These are phyloP conservation scores for Dothideomycetes sp. DNA, from an alignment of 2,329 filamentous ascomycete genomes.

Conservation along the genomic window DNA sequence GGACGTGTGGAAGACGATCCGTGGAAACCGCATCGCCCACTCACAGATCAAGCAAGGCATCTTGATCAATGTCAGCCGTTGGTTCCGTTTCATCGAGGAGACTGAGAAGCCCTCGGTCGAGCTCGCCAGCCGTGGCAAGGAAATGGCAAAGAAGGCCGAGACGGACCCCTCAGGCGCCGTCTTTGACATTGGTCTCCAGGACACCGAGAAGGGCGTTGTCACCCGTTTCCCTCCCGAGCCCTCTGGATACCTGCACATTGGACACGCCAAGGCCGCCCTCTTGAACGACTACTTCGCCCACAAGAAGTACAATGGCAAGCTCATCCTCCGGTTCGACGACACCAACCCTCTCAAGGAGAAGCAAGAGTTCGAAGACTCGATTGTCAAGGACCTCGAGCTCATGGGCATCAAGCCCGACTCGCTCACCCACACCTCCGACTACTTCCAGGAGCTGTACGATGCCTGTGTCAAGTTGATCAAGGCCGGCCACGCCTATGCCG, in stretches of 20 bases:
- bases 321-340: conserved; percentile 90
- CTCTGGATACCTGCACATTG: conserved; percentile 90
- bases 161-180: conserved; percentile 76
- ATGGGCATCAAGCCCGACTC: conserved; percentile 87
- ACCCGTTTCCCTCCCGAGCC: conserved; percentile 92
- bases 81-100: conserved; percentile 81
- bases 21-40: conserved; percentile 74
- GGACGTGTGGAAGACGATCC: conserved; percentile 73
- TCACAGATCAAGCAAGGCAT: conserved; percentile 65
- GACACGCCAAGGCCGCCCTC: conserved; percentile 86
- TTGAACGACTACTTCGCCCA: conserved; percentile 97
- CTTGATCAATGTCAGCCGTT: conserved; percentile 69
- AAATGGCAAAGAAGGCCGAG: conserved; percentile 62
- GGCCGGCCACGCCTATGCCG: conserved; percentile 77
- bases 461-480: conserved; percentile 75
- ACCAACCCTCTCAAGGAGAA: conserved; percentile 98
- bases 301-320: conserved; percentile 80
- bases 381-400: conserved; percentile 80
- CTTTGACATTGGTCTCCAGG: conserved; percentile 80
- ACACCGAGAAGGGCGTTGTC: conserved; percentile 80
- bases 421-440: conserved; percentile 85
- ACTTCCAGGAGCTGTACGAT: conserved; percentile 87
- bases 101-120: conserved; percentile 62
- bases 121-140: conserved; percentile 38
- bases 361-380: conserved; percentile 89